Evolutionary conservation across 2,329 filamentous ascomycete species (phyloP).

Genomic region (Lasiodiplodia sp.): DNA sequence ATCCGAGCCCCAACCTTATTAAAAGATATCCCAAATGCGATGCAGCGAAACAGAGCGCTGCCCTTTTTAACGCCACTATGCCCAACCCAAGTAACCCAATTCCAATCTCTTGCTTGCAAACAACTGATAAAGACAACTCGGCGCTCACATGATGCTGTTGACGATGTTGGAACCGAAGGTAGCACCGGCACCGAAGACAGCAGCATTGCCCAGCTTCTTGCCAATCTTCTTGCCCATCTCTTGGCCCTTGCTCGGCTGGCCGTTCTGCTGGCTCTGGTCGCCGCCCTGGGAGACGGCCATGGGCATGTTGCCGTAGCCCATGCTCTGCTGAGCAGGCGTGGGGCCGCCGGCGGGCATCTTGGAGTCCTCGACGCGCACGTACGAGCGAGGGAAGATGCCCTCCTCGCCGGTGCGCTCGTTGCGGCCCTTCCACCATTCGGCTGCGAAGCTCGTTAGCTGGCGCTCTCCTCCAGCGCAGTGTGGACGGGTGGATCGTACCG

Average conservation of each 20-base stretch:
- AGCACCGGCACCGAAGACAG: conserved; percentile 92
- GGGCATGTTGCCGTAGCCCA: conserved; percentile 75
- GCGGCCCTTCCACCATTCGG: conserved; percentile 94
- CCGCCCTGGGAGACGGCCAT: conserved; percentile 74
- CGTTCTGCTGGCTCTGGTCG: conserved; percentile 49
- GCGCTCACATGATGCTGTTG: conserved; percentile 80
- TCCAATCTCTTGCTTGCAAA: neutral
- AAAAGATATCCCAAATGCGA: neutral
- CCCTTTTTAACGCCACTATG: conserved; percentile 12
- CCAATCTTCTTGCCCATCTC: conserved; percentile 92
- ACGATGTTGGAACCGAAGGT: conserved; percentile 90
- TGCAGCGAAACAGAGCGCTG: neutral
- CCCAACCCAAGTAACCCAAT: neutral
- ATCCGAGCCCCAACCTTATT: neutral
- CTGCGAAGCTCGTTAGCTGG: conserved; percentile 37
- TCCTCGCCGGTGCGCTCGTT: conserved; percentile 83
- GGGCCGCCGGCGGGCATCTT: conserved; percentile 60
- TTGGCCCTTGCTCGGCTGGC: conserved; percentile 68
- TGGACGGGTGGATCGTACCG: conserved; percentile 31
- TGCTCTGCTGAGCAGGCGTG: conserved; percentile 59
- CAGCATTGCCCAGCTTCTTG: conserved; percentile 87
- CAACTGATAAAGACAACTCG: too few relatives aligned
- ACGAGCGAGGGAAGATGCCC: conserved; percentile 94
- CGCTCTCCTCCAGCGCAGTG: neutral
- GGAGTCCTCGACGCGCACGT: conserved; percentile 73